Evolutionary conservation across 164 flowering plant genomes (phyloP), one percentile per base, ranked within the genome.

Genomic region (Cinnamomum chago): DNA sequence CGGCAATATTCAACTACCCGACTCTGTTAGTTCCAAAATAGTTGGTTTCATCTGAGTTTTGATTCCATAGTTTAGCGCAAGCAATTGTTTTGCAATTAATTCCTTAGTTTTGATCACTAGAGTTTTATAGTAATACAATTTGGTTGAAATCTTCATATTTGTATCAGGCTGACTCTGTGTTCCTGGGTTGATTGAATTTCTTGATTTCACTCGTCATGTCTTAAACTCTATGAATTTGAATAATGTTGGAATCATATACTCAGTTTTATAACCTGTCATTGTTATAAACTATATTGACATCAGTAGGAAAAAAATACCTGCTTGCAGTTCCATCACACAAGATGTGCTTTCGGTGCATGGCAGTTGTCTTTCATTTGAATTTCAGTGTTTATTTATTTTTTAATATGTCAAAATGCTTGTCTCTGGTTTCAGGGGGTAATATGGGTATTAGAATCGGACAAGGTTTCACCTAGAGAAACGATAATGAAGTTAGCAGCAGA

Each of bases 371-470:
- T 35, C 47, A 25, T 28, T 30, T 27, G 12, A 30, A 67, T 28
- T 67, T 51, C 52, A 40, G 15, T 5, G 55, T 18, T 30, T n/a
- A n/a, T n/a, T 28, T 50, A 0, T 30, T 1, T 67, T 28, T n/a
- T 33, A n/a, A 5, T 66, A 51, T 3, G 20, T 28, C 24, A 23
- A 17, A 30, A 64, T 67, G 55, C 28, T 22, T 51, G 27, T 23
- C 30, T 51, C 5, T 65, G 3, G 22, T 72, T 55, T 66, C 85
- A 95, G 98, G 98, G 98, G 1, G 50, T 78, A 7, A 71, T 92
- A 68, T 95, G 98, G 98, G 73, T 90, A 81, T 76, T 93, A 67
- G 97, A 89, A 70, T 74, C 94, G 62, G 75, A 86, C 70, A 87
- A 86, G 77, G 28, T 71, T 50, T 73, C 79, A 77, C 62, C 62